phyloP scores from a whole-genome alignment of 768 basidiomycete genomes.

The Nevesoporus exiguus region DNA sequence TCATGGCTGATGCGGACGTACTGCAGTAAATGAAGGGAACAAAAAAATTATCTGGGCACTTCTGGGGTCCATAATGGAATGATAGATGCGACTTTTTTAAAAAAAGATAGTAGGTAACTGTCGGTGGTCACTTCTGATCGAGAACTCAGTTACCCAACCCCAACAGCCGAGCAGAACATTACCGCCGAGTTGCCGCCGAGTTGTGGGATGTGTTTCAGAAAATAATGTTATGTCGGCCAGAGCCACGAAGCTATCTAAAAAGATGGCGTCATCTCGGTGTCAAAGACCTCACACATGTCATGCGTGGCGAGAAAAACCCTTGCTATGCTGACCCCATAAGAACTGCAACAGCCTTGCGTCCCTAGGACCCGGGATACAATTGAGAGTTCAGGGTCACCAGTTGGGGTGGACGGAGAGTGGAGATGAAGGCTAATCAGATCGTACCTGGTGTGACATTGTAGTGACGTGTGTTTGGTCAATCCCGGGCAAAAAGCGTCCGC shows the following conservation, averaged over 20 bases:
- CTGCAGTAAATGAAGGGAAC: background rate
- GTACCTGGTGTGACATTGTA: too few species aligned
- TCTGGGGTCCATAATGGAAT: background rate
- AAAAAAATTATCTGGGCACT: background rate
- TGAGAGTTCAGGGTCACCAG: too few species aligned
- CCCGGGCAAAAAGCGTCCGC: too few species aligned
- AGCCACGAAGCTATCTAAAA: constrained; percentile 5
- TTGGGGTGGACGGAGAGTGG: too few species aligned
- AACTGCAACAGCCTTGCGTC: too few species aligned
- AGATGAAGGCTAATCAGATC: too few species aligned
- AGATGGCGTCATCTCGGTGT: background rate
- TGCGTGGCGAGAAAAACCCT: too few species aligned
- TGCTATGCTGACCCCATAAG: too few species aligned
- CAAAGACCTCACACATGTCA: background rate
- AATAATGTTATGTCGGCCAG: background rate
- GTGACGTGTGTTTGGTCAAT: too few species aligned
- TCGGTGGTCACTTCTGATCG: constrained; percentile 1
- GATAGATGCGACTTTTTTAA: background rate
- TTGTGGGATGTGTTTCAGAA: background rate
- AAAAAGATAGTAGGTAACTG: background rate
- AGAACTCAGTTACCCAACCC: background rate
- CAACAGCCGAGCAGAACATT: background rate
- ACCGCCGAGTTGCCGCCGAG: background rate
- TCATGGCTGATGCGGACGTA: background rate
- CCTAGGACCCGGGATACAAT: too few species aligned